Evolutionary conservation across 2,329 filamentous ascomycete genomes (phyloP).

Genomic region (Diplodia sapinea): DNA sequence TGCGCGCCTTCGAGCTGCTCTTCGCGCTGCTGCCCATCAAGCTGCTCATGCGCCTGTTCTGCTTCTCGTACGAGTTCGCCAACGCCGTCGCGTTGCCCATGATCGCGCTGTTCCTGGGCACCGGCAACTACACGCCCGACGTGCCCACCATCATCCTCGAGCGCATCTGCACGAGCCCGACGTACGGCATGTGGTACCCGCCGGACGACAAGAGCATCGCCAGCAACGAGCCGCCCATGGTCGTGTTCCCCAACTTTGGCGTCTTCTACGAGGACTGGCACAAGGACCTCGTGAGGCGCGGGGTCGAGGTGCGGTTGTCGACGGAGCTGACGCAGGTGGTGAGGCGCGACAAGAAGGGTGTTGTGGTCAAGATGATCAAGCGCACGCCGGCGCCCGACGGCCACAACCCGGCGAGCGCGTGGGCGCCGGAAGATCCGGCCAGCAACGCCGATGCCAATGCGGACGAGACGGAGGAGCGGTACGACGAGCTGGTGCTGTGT

Average conservation of each 20-base stretch:
- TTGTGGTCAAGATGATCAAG: conserved; percentile 57
- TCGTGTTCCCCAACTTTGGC: conserved; percentile 67
- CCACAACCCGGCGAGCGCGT: conserved; percentile 54
- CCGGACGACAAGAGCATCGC: conserved; percentile 55
- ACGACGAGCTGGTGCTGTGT: conserved; percentile 71
- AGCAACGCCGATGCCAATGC: conserved; percentile 50
- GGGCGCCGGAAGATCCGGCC: conserved; percentile 47
- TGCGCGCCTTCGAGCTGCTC: conserved; percentile 65
- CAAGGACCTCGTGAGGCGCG: conserved; percentile 59
- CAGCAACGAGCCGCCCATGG: conserved; percentile 61
- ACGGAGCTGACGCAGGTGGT: conserved; percentile 63
- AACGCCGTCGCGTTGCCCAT: conserved; percentile 74
- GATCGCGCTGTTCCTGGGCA: conserved; percentile 75
- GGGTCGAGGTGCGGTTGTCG: conserved; percentile 62
- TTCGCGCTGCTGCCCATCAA: conserved; percentile 67
- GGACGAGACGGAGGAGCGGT: conserved; percentile 56
- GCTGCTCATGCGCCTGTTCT: conserved; percentile 68
- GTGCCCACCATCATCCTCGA: conserved; percentile 71
- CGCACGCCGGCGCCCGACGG: conserved; percentile 50
- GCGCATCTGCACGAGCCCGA: conserved; percentile 57
- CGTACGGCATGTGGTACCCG: conserved; percentile 66
- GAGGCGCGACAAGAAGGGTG: conserved; percentile 58
- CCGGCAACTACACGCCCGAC: conserved; percentile 75
- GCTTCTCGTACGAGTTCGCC: conserved; percentile 72
- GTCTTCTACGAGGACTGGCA: conserved; percentile 67